phyloP scores from a whole-genome alignment of 2,329 filamentous ascomycete genomes.

The Alternaria arbusti region DNA sequence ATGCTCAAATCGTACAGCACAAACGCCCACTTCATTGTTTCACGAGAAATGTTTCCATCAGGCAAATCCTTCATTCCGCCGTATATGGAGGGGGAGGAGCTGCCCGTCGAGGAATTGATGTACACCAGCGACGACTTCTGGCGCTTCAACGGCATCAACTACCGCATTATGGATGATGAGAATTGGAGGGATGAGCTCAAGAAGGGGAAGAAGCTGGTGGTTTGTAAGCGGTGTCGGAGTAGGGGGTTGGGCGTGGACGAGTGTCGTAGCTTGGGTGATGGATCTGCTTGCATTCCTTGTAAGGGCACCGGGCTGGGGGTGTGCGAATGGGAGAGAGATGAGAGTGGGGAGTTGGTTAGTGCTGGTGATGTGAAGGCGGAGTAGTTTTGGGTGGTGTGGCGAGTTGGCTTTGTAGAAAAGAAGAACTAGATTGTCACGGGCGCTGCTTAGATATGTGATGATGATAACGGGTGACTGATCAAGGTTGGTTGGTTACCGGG shows the following conservation, averaged over 20 bases:
- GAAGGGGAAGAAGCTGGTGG: constrained; percentile 10
- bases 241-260: constrained; percentile 12
- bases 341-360: neutral
- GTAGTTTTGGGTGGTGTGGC: neutral
- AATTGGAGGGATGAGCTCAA: constrained; percentile 18
- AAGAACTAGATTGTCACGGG: neutral
- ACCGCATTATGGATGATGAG: constrained; percentile 34
- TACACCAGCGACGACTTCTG: constrained; percentile 41
- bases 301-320: neutral
- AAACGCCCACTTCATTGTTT: constrained; percentile 29
- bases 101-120: constrained; percentile 32
- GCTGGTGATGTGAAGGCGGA: neutral
- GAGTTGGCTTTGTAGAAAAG: neutral
- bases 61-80: constrained; percentile 38
- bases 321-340: constrained; percentile 17
- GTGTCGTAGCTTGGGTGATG: constrained; percentile 24
- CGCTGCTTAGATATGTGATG: neutral
- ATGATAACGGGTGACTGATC: too few species aligned
- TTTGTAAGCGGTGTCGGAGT: constrained; percentile 19
- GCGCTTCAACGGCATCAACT: constrained; percentile 35
- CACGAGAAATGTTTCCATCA: constrained; percentile 27
- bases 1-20: constrained; percentile 24
- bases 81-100: constrained; percentile 45
- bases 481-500: too few species aligned
- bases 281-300: constrained; percentile 23